Evolutionary conservation across 305 asterid genomes (phyloP), one percentile per base, ranked within the genome.

Genomic region (Fraxinus platypoda): DNA sequence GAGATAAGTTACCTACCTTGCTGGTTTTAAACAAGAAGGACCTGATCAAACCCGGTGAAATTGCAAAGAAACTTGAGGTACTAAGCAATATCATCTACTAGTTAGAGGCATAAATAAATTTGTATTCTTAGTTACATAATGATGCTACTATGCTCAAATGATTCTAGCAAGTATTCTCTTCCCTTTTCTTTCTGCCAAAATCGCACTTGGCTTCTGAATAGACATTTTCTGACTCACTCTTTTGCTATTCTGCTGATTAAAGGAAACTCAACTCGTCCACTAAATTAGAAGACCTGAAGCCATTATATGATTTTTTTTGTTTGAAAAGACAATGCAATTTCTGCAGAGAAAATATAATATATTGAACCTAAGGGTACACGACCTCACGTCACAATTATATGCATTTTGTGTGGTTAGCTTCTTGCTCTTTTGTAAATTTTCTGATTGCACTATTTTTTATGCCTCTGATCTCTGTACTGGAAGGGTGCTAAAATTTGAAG

Each of bases 41-140:
- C 83, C 94, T 93, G 76, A 91, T 96, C 87, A 96, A 93, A 76
- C 99, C 99, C 23, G 99, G 99, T 83, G 99, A 96, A 92, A 92
- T 96, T 25, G 98, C 97, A 46, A 94, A 94, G 97, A 96, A 89
- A 86, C 96, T 94, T 75, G 93, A 93, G 98, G 99, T 92, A 41
- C 30, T 59, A 62, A 68, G 73, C 34, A 41, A 80, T 35, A 7
- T 35, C n/a, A 49, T 78, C 76, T 71, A 2, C 33, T 72, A 25
- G 15, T 75, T 38, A 43, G 23, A 5, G 75, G 75, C 21, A 64
- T 64, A 28, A 30, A 28, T 30, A 70, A 70, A 8, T 70, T 30
- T 70, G 23, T 70, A 31, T 31, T 30, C 75, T 13, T 30, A 30
- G 75, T 30, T 30, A 70, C 19, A 26, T 68, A 28, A 70, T 70